phyloP scores from a whole-genome alignment of 2,329 filamentous ascomycete genomes.

The Hawksworthiomyces lignivorus region DNA sequence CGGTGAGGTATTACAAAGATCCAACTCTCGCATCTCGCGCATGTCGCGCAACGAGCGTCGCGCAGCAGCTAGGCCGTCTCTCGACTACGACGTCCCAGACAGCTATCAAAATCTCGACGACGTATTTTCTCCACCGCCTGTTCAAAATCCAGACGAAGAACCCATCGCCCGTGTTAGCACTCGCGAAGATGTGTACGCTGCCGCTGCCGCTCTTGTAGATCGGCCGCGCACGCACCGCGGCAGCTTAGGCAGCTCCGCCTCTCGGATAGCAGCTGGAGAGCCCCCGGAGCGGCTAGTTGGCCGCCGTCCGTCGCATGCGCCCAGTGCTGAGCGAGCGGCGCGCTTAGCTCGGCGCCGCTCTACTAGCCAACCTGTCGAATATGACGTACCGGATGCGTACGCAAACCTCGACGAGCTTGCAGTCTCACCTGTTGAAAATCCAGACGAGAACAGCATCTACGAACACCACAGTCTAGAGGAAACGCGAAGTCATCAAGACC shows the following conservation, averaged over 20 bases:
- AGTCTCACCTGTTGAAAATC: conserved; percentile 37
- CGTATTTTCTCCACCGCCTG: conserved; percentile 12
- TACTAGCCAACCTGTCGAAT: conserved; percentile 17
- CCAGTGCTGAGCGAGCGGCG: conserved; percentile 10
- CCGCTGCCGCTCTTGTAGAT: too few species aligned
- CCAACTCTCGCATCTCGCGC: not conserved
- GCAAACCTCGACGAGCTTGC: conserved; percentile 35
- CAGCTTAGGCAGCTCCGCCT: too few species aligned
- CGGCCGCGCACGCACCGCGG: too few species aligned
- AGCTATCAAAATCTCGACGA: conserved; percentile 19
- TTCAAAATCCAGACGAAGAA: conserved; percentile 10
- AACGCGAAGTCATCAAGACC: conserved; percentile 21
- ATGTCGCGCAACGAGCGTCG: conserved; percentile 1
- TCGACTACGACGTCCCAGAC: conserved; percentile 21
- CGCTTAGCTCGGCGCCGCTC: conserved; percentile 14
- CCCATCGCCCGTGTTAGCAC: not conserved
- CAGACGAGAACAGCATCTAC: conserved; percentile 27
- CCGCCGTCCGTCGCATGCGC: conserved; percentile 2
- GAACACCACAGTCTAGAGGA: conserved; percentile 33
- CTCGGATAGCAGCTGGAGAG: too few species aligned
- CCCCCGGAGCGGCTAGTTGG: too few species aligned
- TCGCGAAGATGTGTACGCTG: conserved; percentile 1
- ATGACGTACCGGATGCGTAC: conserved; percentile 32
- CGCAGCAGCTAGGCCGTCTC: conserved; percentile 3
- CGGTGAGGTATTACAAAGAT: too few species aligned